Evolutionary conservation across 176 grass and related monocot species (phyloP).

Genomic region (Zoysia pacifica): DNA sequence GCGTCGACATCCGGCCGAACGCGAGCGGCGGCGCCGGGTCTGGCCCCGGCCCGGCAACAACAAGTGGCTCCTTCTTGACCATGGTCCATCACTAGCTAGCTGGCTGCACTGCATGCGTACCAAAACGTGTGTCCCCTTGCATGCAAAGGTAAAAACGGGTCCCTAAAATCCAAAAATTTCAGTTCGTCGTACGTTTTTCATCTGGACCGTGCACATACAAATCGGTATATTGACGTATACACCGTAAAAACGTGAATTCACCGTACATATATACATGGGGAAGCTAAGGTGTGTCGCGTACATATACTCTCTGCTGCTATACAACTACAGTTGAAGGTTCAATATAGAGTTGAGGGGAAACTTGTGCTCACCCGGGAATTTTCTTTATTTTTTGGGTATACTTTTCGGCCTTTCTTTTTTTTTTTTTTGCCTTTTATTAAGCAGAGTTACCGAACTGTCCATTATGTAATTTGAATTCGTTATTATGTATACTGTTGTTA

Average conservation of each 20-base stretch:
- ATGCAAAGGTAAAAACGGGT: background rate
- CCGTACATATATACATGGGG: slow-evolving; percentile 30
- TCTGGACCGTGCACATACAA: slow-evolving; percentile 41
- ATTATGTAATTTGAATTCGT: slow-evolving; percentile 29
- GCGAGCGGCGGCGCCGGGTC: slow-evolving; percentile 19
- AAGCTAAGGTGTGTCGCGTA: background rate
- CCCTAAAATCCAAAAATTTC: background rate
- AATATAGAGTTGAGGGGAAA: slow-evolving; percentile 7
- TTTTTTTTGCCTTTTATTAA: background rate
- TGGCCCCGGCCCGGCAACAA: slow-evolving; percentile 28
- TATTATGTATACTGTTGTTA: slow-evolving; percentile 25
- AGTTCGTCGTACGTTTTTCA: background rate
- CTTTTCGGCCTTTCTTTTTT: slow-evolving; percentile 18
- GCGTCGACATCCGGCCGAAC: slow-evolving; percentile 36
- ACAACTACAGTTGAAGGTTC: background rate
- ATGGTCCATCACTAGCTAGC: slow-evolving; percentile 64
- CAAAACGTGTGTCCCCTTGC: background rate
- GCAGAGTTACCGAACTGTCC: slow-evolving; percentile 39
- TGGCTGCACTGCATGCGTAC: background rate
- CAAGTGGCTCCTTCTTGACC: slow-evolving; percentile 80
- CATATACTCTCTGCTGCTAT: background rate
- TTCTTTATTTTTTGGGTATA: background rate
- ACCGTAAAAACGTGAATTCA: slow-evolving; percentile 38
- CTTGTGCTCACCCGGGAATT: slow-evolving; percentile 37
- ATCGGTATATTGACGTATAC: background rate